Evolutionary conservation across 139 green algal species (phyloP).

Genomic region (Gonium pectorale): DNA sequence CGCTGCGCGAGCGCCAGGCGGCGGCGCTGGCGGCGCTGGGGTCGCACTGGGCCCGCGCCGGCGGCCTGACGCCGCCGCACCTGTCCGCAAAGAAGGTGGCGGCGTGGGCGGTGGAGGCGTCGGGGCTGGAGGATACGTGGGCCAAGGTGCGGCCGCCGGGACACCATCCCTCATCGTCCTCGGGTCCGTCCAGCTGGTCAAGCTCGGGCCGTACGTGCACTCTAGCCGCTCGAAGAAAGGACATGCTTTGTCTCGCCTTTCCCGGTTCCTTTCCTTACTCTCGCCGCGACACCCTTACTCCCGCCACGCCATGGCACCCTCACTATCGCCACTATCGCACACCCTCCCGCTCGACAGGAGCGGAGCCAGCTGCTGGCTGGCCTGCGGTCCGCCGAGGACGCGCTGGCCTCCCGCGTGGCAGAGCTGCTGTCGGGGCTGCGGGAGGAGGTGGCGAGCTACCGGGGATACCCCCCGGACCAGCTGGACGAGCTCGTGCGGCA

Average conservation of each 20-base stretch:
- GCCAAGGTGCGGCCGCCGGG: conserved; percentile 37
- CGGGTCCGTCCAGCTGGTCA: too few species aligned
- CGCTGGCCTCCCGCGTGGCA: background rate
- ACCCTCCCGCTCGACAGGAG: background rate
- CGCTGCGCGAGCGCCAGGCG: conserved; percentile 54
- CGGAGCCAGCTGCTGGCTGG: background rate
- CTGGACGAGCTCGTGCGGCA: conserved; percentile 45
- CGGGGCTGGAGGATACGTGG: conserved; percentile 38
- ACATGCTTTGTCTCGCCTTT: too few species aligned
- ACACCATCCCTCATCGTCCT: too few species aligned
- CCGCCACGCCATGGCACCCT: too few species aligned
- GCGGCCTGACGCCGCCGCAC: conserved; percentile 47
- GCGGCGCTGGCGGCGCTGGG: conserved; percentile 27
- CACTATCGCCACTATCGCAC: background rate
- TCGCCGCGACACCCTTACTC: too few species aligned
- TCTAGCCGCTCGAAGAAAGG: too few species aligned
- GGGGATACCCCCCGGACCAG: conserved; percentile 30
- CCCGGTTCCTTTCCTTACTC: too few species aligned
- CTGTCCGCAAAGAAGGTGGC: conserved; percentile 39
- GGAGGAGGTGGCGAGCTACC: conserved; percentile 20
- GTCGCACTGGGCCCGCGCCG: conserved; percentile 31
- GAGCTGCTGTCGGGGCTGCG: conserved; percentile 18
- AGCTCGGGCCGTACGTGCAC: too few species aligned
- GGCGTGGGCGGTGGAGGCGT: conserved; percentile 44
- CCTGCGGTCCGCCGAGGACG: conserved; percentile 17